Conservation (phyloP, 768 basidiomycete genomes). For the Termitomyces heimii region DNA sequence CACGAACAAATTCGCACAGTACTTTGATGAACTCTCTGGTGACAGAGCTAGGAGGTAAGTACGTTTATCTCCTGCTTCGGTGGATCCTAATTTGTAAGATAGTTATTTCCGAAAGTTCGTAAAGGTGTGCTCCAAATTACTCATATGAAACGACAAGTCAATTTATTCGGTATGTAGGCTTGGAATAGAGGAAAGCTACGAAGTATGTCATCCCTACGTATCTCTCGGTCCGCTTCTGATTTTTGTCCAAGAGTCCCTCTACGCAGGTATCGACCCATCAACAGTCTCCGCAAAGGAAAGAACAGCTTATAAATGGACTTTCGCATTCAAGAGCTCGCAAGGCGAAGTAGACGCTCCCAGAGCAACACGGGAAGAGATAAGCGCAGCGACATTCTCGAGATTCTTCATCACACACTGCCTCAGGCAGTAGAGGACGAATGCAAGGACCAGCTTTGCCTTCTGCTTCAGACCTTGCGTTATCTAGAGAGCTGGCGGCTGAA, state of each 20-base stretch:
- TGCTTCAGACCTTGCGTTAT: constrained; percentile 61
- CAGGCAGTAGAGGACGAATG: constrained; percentile 33
- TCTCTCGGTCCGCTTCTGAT: not conserved
- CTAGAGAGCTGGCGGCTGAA: constrained; percentile 57
- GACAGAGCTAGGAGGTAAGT: constrained; percentile 73
- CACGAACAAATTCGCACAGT: constrained; percentile 34
- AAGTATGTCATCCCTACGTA: constrained; percentile 32
- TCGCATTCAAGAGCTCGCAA: constrained; percentile 61
- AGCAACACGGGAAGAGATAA: constrained; percentile 53
- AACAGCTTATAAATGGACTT: constrained; percentile 87
- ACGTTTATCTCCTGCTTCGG: constrained; percentile 8
- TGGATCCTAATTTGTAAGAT: constrained; percentile 23
- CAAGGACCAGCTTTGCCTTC: constrained; percentile 69
- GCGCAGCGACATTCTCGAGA: constrained; percentile 31
- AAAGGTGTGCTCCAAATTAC: constrained; percentile 40
- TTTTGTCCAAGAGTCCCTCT: constrained; percentile 38
- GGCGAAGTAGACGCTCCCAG: constrained; percentile 55
- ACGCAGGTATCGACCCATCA: constrained; percentile 55
- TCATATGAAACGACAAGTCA: not conserved
- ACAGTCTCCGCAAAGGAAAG: constrained; percentile 55
- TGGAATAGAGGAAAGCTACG: constrained; percentile 81
- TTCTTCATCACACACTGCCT: constrained; percentile 15
- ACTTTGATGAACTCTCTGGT: constrained; percentile 80
- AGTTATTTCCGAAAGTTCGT: constrained; percentile 95
- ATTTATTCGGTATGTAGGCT: constrained; percentile 31